Percentiles rank a stretch among this genome's conserved stretches.
Evolutionary conservation across 164 flowering plant genomes (phyloP).

Genomic region (Vitis riparia): DNA sequence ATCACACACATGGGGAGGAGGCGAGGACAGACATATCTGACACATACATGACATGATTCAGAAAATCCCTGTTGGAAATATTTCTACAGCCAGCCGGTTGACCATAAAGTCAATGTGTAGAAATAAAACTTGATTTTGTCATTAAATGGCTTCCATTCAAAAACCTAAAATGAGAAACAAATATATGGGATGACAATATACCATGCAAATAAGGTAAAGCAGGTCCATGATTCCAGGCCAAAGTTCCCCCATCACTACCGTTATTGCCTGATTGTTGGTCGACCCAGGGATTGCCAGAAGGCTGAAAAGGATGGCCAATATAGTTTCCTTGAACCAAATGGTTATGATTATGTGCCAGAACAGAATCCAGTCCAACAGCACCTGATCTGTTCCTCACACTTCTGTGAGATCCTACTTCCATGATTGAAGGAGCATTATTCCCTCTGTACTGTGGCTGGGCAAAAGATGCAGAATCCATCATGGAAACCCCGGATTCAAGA

Average conservation of each 20-base stretch:
- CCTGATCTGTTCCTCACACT: slow-evolving; percentile 49
- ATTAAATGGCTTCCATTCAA: too few species aligned
- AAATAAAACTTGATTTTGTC: too few species aligned
- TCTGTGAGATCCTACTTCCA: slow-evolving; percentile 42
- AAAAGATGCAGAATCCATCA: slow-evolving; percentile 33
- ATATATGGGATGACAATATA: too few species aligned
- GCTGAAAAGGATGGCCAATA: slow-evolving; percentile 46
- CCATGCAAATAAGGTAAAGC: slow-evolving; percentile 27
- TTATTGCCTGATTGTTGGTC: slow-evolving; percentile 40
- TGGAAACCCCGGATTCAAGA: slow-evolving; percentile 36
- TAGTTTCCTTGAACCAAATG: slow-evolving; percentile 48
- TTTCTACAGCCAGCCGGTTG: too few species aligned
- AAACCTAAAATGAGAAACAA: too few species aligned
- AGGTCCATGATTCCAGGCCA: slow-evolving; percentile 50
- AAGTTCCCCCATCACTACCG: slow-evolving; percentile 39
- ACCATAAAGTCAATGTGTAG: too few species aligned
- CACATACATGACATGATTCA: too few species aligned
- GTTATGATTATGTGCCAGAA: slow-evolving; percentile 35
- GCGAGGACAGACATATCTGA: too few species aligned
- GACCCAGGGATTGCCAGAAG: slow-evolving; percentile 40
- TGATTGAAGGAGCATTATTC: slow-evolving; percentile 20
- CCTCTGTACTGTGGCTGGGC: slow-evolving; percentile 36
- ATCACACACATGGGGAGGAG: too few species aligned
- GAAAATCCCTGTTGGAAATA: too few species aligned
- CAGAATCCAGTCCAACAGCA: slow-evolving; percentile 37